phyloP scores from a whole-genome alignment of 306 rosid genomes.

The Fragaria nilgerrensis region DNA sequence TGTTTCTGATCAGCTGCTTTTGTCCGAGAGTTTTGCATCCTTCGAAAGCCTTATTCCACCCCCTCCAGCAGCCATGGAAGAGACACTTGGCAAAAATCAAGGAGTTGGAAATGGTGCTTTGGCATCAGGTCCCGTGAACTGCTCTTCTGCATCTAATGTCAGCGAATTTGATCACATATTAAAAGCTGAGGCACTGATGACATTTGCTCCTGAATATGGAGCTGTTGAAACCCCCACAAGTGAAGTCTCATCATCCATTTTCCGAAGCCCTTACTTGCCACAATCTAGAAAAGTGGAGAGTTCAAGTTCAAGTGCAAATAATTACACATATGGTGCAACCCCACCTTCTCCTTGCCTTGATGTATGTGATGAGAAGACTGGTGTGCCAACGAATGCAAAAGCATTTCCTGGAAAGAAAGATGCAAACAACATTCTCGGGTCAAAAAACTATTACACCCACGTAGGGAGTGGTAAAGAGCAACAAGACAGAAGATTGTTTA shows the following conservation, averaged over 20 bases:
- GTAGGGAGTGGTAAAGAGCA: slow-evolving; percentile 64
- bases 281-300: slow-evolving; percentile 62
- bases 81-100: slow-evolving; percentile 54
- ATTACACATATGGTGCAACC: slow-evolving; percentile 77
- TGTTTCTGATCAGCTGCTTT: slow-evolving; percentile 68
- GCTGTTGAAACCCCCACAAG: slow-evolving; percentile 85
- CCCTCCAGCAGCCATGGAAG: slow-evolving; percentile 58
- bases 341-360: slow-evolving; percentile 80
- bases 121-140: slow-evolving; percentile 47
- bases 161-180: slow-evolving; percentile 85
- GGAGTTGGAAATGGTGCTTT: slow-evolving; percentile 46
- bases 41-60: slow-evolving; percentile 74
- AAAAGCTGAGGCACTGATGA: slow-evolving; percentile 95
- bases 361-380: slow-evolving; percentile 67
- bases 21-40: slow-evolving; percentile 71
- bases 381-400: slow-evolving; percentile 46
- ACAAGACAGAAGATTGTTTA: slow-evolving; percentile 44
- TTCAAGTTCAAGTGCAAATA: slow-evolving; percentile 66
- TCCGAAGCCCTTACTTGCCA: slow-evolving; percentile 84
- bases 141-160: slow-evolving; percentile 48
- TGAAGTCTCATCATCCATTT: slow-evolving; percentile 71
- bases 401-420: slow-evolving; percentile 45
- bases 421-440: slow-evolving; percentile 34
- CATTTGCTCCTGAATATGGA: slow-evolving; percentile 94
- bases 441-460: slow-evolving; percentile 64